Evolutionary conservation across 2,329 filamentous ascomycete genomes (phyloP).

Genomic region (Hymenoscyphus fructigenus): DNA sequence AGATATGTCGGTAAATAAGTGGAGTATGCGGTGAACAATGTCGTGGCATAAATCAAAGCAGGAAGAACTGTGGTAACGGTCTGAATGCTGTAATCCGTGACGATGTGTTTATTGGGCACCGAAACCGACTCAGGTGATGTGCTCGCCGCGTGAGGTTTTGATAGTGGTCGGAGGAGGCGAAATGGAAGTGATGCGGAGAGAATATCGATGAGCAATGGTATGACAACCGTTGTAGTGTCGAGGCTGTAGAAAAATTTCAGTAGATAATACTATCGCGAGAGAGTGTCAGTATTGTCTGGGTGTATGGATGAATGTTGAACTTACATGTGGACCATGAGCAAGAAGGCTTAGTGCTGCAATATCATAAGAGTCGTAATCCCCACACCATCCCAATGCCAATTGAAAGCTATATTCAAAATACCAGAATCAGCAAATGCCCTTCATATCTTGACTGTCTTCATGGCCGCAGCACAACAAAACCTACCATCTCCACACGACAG

Average conservation of each 20-base stretch:
- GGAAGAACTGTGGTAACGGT: constrained; percentile 67
- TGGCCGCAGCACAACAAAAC: constrained; percentile 42
- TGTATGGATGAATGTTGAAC: constrained; percentile 29
- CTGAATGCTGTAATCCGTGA: constrained; percentile 61
- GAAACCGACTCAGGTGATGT: constrained; percentile 39
- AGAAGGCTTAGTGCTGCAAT: constrained; percentile 65
- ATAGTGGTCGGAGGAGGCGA: constrained; percentile 67
- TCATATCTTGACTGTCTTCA: constrained; percentile 21
- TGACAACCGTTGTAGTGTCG: constrained; percentile 56
- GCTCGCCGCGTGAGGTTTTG: constrained; percentile 59
- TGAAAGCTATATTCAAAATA: constrained; percentile 57
- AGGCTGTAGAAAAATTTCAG: constrained; percentile 76
- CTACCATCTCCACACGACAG: constrained; percentile 56
- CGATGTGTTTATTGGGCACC: constrained; percentile 62
- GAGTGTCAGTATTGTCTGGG: not conserved
- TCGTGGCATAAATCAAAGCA: constrained; percentile 71
- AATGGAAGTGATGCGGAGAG: constrained; percentile 72
- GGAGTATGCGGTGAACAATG: constrained; percentile 66
- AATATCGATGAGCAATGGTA: constrained; percentile 66
- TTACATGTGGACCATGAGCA: constrained; percentile 70
- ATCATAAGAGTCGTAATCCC: constrained; percentile 72
- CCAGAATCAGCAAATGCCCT: constrained; percentile 9
- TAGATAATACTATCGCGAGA: constrained; percentile 60
- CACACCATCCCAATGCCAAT: constrained; percentile 70
- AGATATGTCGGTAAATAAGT: constrained; percentile 71